Conservation (phyloP, 2,329 filamentous ascomycete species). For the Microdochium nivale region DNA sequence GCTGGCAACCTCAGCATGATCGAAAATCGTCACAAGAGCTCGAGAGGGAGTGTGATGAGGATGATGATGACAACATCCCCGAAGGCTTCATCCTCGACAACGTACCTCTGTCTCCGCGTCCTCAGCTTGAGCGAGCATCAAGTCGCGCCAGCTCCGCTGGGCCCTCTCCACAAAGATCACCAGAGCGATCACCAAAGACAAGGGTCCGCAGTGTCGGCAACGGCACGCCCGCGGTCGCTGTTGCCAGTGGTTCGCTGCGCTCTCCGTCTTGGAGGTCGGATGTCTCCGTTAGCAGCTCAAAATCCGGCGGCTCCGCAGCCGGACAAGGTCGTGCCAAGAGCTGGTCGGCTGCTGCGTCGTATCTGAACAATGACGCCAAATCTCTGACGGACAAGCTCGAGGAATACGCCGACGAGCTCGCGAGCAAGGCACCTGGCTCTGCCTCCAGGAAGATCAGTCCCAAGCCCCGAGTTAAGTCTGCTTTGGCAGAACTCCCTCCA, state of each 20-base stretch:
- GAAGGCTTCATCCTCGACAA: conserved; percentile 75
- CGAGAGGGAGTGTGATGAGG: conserved; percentile 68
- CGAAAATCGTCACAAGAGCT: conserved; percentile 63
- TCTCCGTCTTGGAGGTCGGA: conserved; percentile 47
- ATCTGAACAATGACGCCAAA: conserved; percentile 64
- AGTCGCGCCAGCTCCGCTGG: conserved; percentile 45
- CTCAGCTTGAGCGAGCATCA: conserved; percentile 43
- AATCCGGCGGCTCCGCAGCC: conserved; percentile 8
- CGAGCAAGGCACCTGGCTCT: conserved; percentile 30
- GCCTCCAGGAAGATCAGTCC: conserved; percentile 16
- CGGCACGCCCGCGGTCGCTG: conserved; percentile 51
- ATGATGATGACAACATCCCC: conserved; percentile 70
- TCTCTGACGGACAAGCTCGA: conserved; percentile 74
- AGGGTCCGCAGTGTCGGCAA: conserved; percentile 51
- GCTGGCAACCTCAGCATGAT: conserved; percentile 59
- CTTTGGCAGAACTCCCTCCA: conserved; percentile 62
- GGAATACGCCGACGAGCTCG: conserved; percentile 59
- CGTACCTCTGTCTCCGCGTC: conserved; percentile 71
- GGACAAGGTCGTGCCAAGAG: conserved; percentile 52
- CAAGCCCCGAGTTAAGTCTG: conserved; percentile 51
- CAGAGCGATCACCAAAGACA: conserved; percentile 40
- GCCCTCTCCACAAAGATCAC: conserved; percentile 41
- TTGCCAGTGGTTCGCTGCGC: conserved; percentile 50
- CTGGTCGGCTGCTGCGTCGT: conserved; percentile 63
- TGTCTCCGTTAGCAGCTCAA: conserved; percentile 10